Conservation (phyloP, 495 filamentous ascomycete genomes). For the Penicillium bovifimosum region DNA sequence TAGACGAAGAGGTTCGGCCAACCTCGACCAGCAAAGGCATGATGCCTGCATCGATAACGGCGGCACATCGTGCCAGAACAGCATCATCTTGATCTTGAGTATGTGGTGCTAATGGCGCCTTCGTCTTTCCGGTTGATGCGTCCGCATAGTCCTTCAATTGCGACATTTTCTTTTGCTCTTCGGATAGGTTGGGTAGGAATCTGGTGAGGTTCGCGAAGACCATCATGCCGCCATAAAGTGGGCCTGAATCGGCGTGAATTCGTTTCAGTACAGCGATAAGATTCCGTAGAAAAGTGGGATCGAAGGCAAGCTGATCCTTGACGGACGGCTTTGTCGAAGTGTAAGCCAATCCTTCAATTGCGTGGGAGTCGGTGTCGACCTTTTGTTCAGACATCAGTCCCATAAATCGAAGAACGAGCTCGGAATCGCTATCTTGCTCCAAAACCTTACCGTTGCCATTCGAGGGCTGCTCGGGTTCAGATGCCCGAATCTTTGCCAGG, state of each 20-base stretch:
- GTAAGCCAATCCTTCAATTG: slow-evolving; percentile 91
- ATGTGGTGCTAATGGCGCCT: slow-evolving; percentile 53
- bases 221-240: slow-evolving; percentile 79
- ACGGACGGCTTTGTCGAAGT: slow-evolving; percentile 74
- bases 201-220: slow-evolving; percentile 75
- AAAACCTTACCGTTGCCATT: slow-evolving; percentile 36
- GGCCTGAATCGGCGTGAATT: slow-evolving; percentile 56
- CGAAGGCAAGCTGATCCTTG: slow-evolving; percentile 70
- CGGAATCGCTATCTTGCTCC: slow-evolving; percentile 51
- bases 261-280: slow-evolving; percentile 61
- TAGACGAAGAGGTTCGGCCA: slow-evolving; percentile 59
- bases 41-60: slow-evolving; percentile 67
- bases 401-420: slow-evolving; percentile 74
- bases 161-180: slow-evolving; percentile 84
- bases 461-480: slow-evolving; percentile 36
- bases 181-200: slow-evolving; percentile 72
- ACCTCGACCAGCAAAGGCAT: slow-evolving; percentile 68
- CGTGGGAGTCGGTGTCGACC: slow-evolving; percentile 53
- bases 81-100: slow-evolving; percentile 66
- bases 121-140: slow-evolving; percentile 53
- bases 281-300: slow-evolving; percentile 58
- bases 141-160: slow-evolving; percentile 93
- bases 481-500: slow-evolving; percentile 63
- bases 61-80: slow-evolving; percentile 69
- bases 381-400: slow-evolving; percentile 62